Evolutionary conservation across 257 asterid species (phyloP), one percentile per base, ranked within the genome.

Genomic region (Gentiana dahurica): DNA sequence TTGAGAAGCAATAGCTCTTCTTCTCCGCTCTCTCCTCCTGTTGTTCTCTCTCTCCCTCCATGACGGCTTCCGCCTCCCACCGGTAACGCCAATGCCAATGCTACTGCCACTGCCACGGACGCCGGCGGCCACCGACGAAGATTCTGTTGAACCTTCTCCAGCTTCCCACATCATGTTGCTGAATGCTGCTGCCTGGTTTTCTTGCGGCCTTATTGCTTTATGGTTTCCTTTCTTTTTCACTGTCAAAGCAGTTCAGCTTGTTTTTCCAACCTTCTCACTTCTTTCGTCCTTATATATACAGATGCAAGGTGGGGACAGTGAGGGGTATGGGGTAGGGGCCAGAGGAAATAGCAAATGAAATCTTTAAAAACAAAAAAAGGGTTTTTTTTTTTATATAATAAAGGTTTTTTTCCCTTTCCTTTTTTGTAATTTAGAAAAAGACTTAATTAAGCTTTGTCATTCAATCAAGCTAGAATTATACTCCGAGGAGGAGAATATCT

Each of bases 1-100:
- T 84, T 88, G 89, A 11, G 99, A 95, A 3, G 99, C 99, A 35
- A 92, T 71, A 36, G 97, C 97, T 58, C 97, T 84, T 68, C 99
- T 76, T 64, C 97, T 72, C 75, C 96, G 77, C 80, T 92, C 97
- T 68, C 97, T 82, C 80, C 95, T 82, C 95, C 89, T 62, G 65
- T 92, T 92, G 53, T 92, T 92, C 77, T 92, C 99, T 53, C 99
- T 81, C 73, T 92, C 99, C 56, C 94, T 79, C 91, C 91, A 83
- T 1, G 97, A 88, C 1, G 99, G 99, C 75, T 83, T 88, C 82
- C 97, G 72, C 94, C 97, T 36, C 69, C 71, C 51, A 3, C 64
- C 68, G 2, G 58, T 68, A 0, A 63, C 64, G 0, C 72, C 60
- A 0, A 36, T 48, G 1, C 71, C 51, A 3, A 61, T 68, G 3